phyloP scores from a whole-genome alignment of 345 rosid species.

The Fremontodendron californicum region DNA sequence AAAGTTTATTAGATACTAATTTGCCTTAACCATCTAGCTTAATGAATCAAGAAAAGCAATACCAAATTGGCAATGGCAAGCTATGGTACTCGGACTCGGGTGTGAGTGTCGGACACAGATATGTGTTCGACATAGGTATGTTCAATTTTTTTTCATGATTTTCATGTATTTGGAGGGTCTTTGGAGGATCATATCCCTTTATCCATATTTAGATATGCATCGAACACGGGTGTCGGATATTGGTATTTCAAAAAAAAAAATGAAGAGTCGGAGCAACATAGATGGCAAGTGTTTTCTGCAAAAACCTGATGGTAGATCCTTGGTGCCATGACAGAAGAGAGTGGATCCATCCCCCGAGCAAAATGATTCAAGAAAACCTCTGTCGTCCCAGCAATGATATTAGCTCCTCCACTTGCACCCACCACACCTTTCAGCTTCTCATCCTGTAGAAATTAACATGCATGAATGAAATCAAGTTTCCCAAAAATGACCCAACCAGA shows the following conservation, averaged over 20 bases:
- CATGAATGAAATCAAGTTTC: background rate
- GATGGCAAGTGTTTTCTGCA: background rate
- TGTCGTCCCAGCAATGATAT: conserved; percentile 48
- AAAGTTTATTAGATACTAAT: background rate
- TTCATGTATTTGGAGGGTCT: too few species aligned
- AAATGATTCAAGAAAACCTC: conserved; percentile 58
- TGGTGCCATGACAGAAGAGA: conserved; percentile 53
- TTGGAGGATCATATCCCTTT: too few species aligned
- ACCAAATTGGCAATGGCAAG: too few species aligned
- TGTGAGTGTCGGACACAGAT: too few species aligned
- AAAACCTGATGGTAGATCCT: conserved; percentile 63
- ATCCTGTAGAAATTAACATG: conserved; percentile 32
- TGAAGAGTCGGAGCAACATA: too few species aligned
- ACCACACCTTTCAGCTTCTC: conserved; percentile 46
- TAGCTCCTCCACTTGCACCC: conserved; percentile 66
- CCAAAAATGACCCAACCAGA: background rate
- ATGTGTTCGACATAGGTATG: too few species aligned
- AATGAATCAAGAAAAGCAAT: background rate
- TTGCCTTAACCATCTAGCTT: background rate
- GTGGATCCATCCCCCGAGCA: conserved; percentile 46
- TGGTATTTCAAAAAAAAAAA: too few species aligned
- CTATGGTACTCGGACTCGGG: too few species aligned
- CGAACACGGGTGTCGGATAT: too few species aligned
- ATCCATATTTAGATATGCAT: too few species aligned
- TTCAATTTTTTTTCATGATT: too few species aligned